Evolutionary conservation across 192 early-diverging fungal species (phyloP).

Genomic region (Linnemannia exigua): DNA sequence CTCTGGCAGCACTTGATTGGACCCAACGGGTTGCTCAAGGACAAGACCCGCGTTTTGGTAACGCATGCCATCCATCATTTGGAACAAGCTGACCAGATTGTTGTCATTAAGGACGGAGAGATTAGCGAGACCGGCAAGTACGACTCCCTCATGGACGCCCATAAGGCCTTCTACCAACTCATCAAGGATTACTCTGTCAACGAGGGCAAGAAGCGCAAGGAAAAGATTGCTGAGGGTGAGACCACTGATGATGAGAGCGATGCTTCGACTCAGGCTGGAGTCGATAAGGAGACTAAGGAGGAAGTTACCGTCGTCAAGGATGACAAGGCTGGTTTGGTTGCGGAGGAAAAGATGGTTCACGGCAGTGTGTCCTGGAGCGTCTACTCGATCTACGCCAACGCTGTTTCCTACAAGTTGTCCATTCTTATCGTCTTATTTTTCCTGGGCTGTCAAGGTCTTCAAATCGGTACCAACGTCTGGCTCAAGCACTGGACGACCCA

Average conservation of each 20-base stretch:
- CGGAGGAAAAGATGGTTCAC: slow-evolving; percentile 84
- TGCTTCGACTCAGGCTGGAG: slow-evolving; percentile 62
- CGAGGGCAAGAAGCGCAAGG: slow-evolving; percentile 55
- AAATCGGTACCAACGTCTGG: slow-evolving; percentile 70
- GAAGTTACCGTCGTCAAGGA: slow-evolving; percentile 24
- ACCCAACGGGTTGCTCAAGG: slow-evolving; percentile 83
- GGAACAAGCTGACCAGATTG: slow-evolving; percentile 72
- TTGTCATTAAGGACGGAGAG: slow-evolving; percentile 79
- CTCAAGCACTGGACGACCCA: slow-evolving; percentile 74
- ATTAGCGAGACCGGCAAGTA: slow-evolving; percentile 79
- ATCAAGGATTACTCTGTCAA: slow-evolving; percentile 79
- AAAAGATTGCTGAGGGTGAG: slow-evolving; percentile 18
- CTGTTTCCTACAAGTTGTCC: slow-evolving; percentile 73
- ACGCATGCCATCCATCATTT: slow-evolving; percentile 86
- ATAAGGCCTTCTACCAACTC: slow-evolving; percentile 71
- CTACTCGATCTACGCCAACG: slow-evolving; percentile 83
- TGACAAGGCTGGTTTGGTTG: slow-evolving; percentile 72
- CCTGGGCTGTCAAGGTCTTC: slow-evolving; percentile 6
- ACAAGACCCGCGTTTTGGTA: slow-evolving; percentile 86
- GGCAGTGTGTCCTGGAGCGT: slow-evolving; percentile 86
- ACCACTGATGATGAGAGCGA: slow-evolving; percentile 46
- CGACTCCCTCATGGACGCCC: slow-evolving; percentile 71
- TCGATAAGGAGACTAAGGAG: slow-evolving; percentile 44
- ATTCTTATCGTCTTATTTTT: slow-evolving; percentile 69
- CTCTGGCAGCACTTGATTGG: slow-evolving; percentile 93